phyloP scores from a whole-genome alignment of 1,284 basidiomycete species.

The Violaceomyces palustris region DNA sequence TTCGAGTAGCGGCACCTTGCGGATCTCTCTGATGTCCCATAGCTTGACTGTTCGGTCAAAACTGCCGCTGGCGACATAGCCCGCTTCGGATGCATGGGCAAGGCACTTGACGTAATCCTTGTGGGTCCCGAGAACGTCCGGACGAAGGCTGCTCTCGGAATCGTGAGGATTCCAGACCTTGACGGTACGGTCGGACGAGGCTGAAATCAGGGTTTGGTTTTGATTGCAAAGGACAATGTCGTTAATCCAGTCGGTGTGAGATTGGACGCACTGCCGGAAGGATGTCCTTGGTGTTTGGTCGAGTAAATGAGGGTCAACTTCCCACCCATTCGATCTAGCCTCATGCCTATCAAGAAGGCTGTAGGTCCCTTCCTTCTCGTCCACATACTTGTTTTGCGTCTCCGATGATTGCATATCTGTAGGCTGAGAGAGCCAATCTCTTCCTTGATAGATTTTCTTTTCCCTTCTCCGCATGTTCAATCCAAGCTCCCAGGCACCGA shows the following conservation, averaged over 20 bases:
- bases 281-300: conserved; percentile 3
- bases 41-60: conserved; percentile 89
- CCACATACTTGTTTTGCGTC: no score
- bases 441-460: no score
- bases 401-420: background rate
- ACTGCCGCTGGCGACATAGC: conserved; percentile 72
- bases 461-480: conserved; percentile 61
- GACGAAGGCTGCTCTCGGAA: conserved; percentile 59
- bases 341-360: no score
- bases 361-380: no score
- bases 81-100: conserved; percentile 32
- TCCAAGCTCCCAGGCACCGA: conserved; percentile 84
- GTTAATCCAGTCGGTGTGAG: conserved; percentile 84
- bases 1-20: conserved; percentile 41
- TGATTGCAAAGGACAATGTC: conserved; percentile 86
- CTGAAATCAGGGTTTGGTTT: conserved; percentile 90
- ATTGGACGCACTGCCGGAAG: conserved; percentile 44
- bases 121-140: conserved; percentile 74
- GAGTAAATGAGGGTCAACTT: no score
- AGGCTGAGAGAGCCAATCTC: no score
- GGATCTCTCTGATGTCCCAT: conserved; percentile 60
- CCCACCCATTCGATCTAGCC: no score
- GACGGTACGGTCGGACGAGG: conserved; percentile 90
- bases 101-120: conserved; percentile 82
- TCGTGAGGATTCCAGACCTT: conserved; percentile 89